Evolutionary conservation across 192 early-diverging fungal genomes (phyloP).

Genomic region (Lobosporangium transversale): DNA sequence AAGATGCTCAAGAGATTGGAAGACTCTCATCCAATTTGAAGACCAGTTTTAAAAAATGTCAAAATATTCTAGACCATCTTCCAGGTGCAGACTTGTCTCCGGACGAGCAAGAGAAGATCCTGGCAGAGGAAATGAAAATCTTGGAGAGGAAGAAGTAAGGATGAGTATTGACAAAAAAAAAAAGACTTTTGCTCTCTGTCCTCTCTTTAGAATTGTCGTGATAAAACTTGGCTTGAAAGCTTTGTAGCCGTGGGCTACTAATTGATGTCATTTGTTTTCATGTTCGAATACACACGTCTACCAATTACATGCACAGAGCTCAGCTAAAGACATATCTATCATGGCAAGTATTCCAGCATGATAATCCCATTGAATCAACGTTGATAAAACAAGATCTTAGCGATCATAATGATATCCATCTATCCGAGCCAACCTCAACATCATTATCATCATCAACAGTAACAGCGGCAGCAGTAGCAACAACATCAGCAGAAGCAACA

Average conservation of each 20-base stretch:
- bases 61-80: conserved; percentile 52
- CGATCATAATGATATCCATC: background rate
- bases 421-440: background rate
- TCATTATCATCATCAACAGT: too few species aligned
- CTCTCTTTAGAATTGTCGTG: background rate
- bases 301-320: too few species aligned
- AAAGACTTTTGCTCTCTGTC: too few species aligned
- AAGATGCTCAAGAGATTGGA: conserved; percentile 46
- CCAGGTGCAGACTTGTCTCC: conserved; percentile 54
- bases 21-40: conserved; percentile 37
- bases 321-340: conserved; percentile 32
- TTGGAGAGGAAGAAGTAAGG: conserved; percentile 42
- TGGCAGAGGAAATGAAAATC: conserved; percentile 37
- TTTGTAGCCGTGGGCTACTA: too few species aligned
- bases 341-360: conserved; percentile 30
- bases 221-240: background rate
- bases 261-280: too few species aligned
- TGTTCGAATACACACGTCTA: too few species aligned
- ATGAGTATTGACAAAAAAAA: too few species aligned
- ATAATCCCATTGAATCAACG: background rate
- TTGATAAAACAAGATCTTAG: background rate
- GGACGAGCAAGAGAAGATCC: conserved; percentile 37
- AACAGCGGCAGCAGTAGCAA: too few species aligned
- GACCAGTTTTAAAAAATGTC: conserved; percentile 50
- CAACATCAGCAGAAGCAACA: too few species aligned